A percentile compares a stretch with the other conserved stretches of the same genome.
These are phyloP conservation scores for Zymoseptoria pseudotritici DNA, from an alignment of 2,329 filamentous ascomycete genomes.

Conservation along the genomic window DNA sequence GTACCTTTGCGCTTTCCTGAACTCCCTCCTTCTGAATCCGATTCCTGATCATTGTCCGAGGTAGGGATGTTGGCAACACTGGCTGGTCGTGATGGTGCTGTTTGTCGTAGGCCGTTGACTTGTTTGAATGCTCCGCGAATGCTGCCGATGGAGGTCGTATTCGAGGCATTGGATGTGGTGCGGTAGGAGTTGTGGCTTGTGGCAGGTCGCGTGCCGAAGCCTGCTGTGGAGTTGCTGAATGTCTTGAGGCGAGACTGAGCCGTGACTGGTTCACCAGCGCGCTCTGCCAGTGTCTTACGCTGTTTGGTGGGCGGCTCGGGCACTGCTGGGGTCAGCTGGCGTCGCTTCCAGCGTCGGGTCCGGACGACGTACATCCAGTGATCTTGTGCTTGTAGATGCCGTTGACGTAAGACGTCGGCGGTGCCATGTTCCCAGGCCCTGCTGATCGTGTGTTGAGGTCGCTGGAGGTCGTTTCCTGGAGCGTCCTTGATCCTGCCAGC, in stretches of 20 bases:
- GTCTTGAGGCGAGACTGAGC: background rate
- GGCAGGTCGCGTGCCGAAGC: constrained; percentile 16
- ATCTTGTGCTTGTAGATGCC: constrained; percentile 43
- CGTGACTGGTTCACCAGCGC: constrained; percentile 39
- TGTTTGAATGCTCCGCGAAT: constrained; percentile 40
- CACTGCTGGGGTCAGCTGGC: constrained; percentile 27
- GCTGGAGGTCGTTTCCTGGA: constrained; percentile 28
- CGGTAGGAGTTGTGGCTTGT: constrained; percentile 32
- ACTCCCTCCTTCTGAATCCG: constrained; percentile 26
- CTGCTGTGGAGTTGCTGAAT: constrained; percentile 7
- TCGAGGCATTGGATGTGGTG: constrained; percentile 35
- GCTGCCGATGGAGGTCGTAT: constrained; percentile 38
- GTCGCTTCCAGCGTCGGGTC: constrained; percentile 3
- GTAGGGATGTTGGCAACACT: constrained; percentile 5
- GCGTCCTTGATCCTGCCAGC: constrained; percentile 9
- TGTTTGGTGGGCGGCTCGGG: constrained; percentile 42
- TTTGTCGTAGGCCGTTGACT: constrained; percentile 26
- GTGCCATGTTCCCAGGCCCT: constrained; percentile 29
- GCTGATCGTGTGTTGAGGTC: constrained; percentile 43
- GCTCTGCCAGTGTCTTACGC: constrained; percentile 44
- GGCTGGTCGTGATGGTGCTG: constrained; percentile 4
- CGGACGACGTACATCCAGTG: constrained; percentile 36
- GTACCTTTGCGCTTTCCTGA: constrained; percentile 40
- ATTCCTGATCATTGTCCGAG: constrained; percentile 29
- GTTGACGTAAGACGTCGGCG: constrained; percentile 5